Evolutionary conservation across 2,329 filamentous ascomycete species (phyloP).

Genomic region (Aspergillus fischeri): DNA sequence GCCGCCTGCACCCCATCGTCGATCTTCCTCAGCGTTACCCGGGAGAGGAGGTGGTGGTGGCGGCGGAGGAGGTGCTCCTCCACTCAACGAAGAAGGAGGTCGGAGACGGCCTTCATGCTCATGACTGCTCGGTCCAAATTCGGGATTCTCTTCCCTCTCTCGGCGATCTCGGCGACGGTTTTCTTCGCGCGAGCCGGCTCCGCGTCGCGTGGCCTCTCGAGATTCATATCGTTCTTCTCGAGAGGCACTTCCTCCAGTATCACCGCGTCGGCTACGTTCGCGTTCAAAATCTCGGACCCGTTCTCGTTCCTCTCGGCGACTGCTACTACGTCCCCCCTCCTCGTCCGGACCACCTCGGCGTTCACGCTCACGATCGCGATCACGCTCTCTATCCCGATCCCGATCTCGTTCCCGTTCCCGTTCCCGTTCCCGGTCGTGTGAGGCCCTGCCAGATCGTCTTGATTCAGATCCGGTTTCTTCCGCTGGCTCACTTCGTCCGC

Average conservation of each 20-base stretch:
- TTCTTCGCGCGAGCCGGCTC: constrained; percentile 30
- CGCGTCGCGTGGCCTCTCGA: constrained; percentile 31
- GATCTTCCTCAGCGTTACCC: constrained; percentile 27
- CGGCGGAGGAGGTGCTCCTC: constrained; percentile 24
- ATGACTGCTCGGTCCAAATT: constrained; percentile 18
- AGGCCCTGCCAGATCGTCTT: constrained; percentile 23
- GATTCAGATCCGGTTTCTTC: constrained; percentile 33
- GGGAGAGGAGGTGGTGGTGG: constrained; percentile 27
- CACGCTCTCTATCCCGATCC: constrained; percentile 18
- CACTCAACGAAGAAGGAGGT: constrained; percentile 31
- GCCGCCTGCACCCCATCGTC: constrained; percentile 23
- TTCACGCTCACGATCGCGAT: constrained; percentile 24
- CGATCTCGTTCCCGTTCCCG: constrained; percentile 31
- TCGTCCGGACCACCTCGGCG: constrained; percentile 29
- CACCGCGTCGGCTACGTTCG: constrained; percentile 33
- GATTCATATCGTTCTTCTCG: constrained; percentile 24
- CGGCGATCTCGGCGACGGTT: constrained; percentile 32
- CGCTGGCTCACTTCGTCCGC: constrained; percentile 30
- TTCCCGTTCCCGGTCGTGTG: constrained; percentile 27
- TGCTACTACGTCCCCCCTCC: constrained; percentile 19
- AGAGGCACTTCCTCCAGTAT: constrained; percentile 18
- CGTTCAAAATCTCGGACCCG: constrained; percentile 30
- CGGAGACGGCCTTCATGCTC: constrained; percentile 33
- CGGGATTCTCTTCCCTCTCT: constrained; percentile 32
- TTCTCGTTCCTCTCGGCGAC: constrained; percentile 37